These are phyloP conservation scores for Trichoderma sp. DNA, from an alignment of 2,329 filamentous ascomycete species.

Conservation along the genomic window DNA sequence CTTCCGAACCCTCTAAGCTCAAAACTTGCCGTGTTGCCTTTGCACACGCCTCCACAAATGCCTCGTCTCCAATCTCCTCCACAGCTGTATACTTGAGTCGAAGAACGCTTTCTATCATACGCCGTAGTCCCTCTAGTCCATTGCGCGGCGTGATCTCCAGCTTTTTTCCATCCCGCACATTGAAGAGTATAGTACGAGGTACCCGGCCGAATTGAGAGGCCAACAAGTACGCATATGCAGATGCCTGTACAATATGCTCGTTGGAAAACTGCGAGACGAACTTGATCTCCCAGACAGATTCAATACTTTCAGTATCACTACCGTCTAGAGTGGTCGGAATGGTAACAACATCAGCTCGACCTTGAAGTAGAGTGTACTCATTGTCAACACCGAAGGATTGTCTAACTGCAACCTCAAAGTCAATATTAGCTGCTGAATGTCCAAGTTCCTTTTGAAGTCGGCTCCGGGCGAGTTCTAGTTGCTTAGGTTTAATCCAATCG, in stretches of 20 bases:
- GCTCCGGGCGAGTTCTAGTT: constrained; percentile 23
- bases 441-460: constrained; percentile 16
- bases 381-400: background rate
- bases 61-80: background rate
- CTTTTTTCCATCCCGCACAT: background rate
- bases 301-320: background rate
- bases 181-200: background rate
- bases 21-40: background rate
- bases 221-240: constrained; percentile 28
- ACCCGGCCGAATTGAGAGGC: background rate
- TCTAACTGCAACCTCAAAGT: background rate
- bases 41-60: background rate
- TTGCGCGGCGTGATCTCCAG: background rate
- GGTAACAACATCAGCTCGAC: background rate
- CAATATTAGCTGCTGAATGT: background rate
- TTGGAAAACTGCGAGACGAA: constrained; percentile 28
- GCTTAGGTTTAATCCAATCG: constrained; percentile 27
- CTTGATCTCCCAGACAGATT: constrained; percentile 32
- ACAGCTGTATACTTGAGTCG: background rate
- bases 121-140: background rate
- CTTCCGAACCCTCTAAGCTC: background rate
- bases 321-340: background rate
- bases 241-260: constrained; percentile 29
- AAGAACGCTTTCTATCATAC: background rate
- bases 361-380: background rate